phyloP scores from a whole-genome alignment of 331 rosid species.

The Pyracantha coccinea region DNA sequence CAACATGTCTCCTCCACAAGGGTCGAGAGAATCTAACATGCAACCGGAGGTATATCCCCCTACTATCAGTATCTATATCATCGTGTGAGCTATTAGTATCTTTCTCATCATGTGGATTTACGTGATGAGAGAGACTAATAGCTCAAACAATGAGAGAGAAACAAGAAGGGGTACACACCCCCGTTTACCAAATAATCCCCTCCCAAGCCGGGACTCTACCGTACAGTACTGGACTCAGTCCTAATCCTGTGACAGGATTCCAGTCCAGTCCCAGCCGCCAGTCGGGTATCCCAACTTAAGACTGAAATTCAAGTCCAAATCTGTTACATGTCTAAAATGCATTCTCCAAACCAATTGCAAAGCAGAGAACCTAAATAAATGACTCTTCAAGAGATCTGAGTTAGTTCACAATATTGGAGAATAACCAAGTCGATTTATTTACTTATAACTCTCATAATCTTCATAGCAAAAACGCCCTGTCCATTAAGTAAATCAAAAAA shows the following conservation, averaged over 20 bases:
- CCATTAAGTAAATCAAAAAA: background rate
- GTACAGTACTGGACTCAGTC: background rate
- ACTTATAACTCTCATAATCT: background rate
- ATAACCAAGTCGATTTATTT: background rate
- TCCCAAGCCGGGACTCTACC: background rate
- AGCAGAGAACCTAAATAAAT: background rate
- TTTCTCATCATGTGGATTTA: too few species aligned
- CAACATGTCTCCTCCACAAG: background rate
- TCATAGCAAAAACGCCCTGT: background rate
- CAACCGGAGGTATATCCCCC: too few species aligned
- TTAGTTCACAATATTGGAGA: background rate
- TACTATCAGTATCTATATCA: too few species aligned
- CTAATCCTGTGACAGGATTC: background rate
- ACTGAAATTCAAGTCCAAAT: background rate
- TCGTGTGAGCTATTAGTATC: too few species aligned
- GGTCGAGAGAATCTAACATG: too few species aligned
- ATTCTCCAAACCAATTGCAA: background rate
- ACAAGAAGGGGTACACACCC: too few species aligned
- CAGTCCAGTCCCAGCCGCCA: background rate
- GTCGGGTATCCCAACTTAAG: background rate
- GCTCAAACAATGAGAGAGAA: too few species aligned
- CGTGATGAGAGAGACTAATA: too few species aligned
- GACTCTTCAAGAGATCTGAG: too few species aligned
- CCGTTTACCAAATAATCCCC: too few species aligned
- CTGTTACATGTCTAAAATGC: background rate